Evolutionary conservation across 139 green algal genomes (phyloP).

Genomic region (Asterochloris erici): DNA sequence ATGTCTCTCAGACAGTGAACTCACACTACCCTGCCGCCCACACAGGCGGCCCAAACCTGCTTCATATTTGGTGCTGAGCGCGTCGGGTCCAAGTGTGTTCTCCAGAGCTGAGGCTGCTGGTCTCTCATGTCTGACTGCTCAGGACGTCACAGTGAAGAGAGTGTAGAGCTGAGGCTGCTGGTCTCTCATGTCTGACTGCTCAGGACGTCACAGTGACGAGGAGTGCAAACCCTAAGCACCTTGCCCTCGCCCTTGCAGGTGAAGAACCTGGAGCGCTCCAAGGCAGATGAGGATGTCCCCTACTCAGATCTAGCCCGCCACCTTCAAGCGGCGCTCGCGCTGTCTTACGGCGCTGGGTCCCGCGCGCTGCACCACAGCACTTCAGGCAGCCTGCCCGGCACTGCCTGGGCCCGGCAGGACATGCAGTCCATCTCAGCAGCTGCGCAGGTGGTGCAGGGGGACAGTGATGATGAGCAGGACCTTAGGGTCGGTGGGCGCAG

Average conservation of each 20-base stretch:
- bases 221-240: too few relatives aligned
- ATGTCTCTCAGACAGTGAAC: background rate
- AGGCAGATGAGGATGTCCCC: conserved; percentile 47
- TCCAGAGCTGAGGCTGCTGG: background rate
- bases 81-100: background rate
- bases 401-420: conserved; percentile 6
- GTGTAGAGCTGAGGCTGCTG: background rate
- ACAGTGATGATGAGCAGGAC: conserved; percentile 14
- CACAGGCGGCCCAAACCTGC: background rate
- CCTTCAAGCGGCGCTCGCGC: conserved; percentile 29
- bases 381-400: background rate
- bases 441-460: background rate
- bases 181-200: background rate
- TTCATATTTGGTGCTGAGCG: too few relatives aligned
- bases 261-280: conserved; percentile 45
- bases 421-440: background rate
- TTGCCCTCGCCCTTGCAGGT: conserved; percentile 18
- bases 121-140: background rate
- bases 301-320: conserved; percentile 36
- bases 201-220: background rate
- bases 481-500: background rate
- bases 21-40: background rate
- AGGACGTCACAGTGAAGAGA: background rate
- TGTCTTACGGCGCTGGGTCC: background rate
- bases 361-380: background rate